These are phyloP conservation scores for Malus sylvestris DNA, from an alignment of 306 rosid species.

Conservation along the genomic window DNA sequence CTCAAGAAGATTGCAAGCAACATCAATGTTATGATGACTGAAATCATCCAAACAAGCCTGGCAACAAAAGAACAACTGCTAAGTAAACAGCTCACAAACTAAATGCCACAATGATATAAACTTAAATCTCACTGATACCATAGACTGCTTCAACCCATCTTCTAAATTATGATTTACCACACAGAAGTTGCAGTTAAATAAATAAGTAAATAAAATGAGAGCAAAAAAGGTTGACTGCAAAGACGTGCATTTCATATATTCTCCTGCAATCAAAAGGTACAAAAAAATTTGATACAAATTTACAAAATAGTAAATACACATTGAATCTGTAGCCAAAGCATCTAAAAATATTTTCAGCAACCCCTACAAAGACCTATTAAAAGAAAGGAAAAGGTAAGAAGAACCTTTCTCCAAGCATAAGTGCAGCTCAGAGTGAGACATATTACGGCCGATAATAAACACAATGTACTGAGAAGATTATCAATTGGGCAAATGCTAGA, in stretches of 20 bases:
- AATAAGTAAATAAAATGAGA: not conserved
- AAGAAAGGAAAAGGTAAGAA: not conserved
- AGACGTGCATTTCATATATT: not conserved
- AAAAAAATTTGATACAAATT: not conserved
- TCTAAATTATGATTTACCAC: not conserved
- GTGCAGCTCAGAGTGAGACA: not conserved
- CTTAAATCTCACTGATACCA: not conserved
- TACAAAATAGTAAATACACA: not conserved
- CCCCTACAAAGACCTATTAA: not conserved
- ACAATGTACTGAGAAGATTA: not conserved
- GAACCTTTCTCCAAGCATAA: not conserved
- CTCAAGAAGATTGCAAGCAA: constrained; percentile 98
- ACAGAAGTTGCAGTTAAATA: not conserved
- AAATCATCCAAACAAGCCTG: constrained; percentile 99
- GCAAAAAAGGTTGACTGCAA: not conserved
- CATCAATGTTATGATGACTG: constrained; percentile 98
- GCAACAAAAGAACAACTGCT: not conserved
- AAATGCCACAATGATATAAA: not conserved
- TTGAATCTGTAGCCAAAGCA: not conserved
- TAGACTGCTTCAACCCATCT: not conserved
- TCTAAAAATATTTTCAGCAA: not conserved
- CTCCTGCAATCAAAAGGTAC: not conserved
- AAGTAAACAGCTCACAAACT: not conserved
- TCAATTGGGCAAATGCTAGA: not conserved
- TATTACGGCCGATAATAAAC: not conserved